Evolutionary conservation across 306 rosid species (phyloP).

Genomic region (Cotoneaster glaucophyllus): DNA sequence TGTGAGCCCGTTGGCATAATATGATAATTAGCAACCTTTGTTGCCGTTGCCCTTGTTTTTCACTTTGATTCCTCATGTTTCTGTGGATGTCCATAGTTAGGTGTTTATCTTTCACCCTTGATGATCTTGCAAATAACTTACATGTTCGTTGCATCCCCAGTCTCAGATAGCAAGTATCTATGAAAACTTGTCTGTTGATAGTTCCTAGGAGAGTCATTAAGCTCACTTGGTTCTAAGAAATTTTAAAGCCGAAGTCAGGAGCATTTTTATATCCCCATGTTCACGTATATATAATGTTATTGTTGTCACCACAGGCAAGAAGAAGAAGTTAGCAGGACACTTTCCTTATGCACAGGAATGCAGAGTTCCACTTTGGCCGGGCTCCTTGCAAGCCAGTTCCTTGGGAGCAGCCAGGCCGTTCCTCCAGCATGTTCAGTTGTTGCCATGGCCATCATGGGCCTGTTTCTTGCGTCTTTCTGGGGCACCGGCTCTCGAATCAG

Average conservation of each 20-base stretch:
- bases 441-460: conserved; percentile 94
- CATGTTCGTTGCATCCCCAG: not conserved
- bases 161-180: no score
- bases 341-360: conserved; percentile 95
- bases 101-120: not conserved
- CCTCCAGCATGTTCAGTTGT: conserved; percentile 96
- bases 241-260: not conserved
- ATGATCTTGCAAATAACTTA: not conserved
- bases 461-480: conserved; percentile 90
- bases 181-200: not conserved
- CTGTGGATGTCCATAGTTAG: no score
- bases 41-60: not conserved
- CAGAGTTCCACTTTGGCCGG: conserved; percentile 99
- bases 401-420: conserved; percentile 89
- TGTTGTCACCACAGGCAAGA: conserved; percentile 57
- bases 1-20: not conserved
- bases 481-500: conserved; percentile 68
- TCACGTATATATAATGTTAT: conserved; percentile 4
- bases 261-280: not conserved
- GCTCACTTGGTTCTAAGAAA: not conserved
- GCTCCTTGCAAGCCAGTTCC: conserved; percentile 89
- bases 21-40: not conserved
- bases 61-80: not conserved
- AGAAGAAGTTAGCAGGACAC: conserved; percentile 65
- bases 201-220: not conserved